These are phyloP conservation scores for Neoscytalidium dimidiatum DNA, from an alignment of 2,329 filamentous ascomycete genomes.

Conservation along the genomic window DNA sequence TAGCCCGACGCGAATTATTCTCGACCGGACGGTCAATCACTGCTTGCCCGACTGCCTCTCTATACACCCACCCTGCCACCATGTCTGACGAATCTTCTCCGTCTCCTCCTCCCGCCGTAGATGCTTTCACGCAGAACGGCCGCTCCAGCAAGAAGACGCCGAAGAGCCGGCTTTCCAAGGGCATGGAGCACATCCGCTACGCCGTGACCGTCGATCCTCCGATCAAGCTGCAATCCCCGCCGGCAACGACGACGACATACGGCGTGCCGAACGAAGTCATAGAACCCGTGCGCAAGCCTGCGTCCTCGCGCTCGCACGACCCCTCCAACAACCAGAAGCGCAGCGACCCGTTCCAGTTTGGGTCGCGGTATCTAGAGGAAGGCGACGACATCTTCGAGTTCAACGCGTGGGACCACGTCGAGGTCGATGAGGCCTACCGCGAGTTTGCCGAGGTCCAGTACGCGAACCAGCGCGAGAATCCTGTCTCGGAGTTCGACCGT, in stretches of 20 bases:
- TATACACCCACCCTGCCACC: background rate
- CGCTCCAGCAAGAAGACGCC: slow-evolving; percentile 23
- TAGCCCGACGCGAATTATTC: background rate
- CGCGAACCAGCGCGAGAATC: slow-evolving; percentile 77
- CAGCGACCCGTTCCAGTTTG: slow-evolving; percentile 92
- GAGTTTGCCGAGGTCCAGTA: slow-evolving; percentile 85
- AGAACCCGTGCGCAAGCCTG: slow-evolving; percentile 45
- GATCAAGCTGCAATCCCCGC: slow-evolving; percentile 21
- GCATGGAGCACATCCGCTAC: slow-evolving; percentile 55
- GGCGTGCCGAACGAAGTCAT: slow-evolving; percentile 49
- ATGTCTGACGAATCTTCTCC: background rate
- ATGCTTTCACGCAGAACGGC: background rate
- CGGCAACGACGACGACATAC: slow-evolving; percentile 36
- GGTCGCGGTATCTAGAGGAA: slow-evolving; percentile 80
- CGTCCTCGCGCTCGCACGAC: slow-evolving; percentile 66
- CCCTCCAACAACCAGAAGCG: slow-evolving; percentile 78
- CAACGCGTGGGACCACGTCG: slow-evolving; percentile 99
- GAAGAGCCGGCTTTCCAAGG: slow-evolving; percentile 51
- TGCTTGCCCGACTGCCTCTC: background rate
- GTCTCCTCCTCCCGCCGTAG: background rate
- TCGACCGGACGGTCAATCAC: background rate
- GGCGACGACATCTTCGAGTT: slow-evolving; percentile 92
- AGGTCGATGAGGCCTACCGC: slow-evolving; percentile 85
- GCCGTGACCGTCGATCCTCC: slow-evolving; percentile 47
- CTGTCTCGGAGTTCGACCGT: slow-evolving; percentile 92